These are phyloP conservation scores for Suhomyces kunorum DNA, from an alignment of 1,139 yeast species.

Conservation along the genomic window DNA sequence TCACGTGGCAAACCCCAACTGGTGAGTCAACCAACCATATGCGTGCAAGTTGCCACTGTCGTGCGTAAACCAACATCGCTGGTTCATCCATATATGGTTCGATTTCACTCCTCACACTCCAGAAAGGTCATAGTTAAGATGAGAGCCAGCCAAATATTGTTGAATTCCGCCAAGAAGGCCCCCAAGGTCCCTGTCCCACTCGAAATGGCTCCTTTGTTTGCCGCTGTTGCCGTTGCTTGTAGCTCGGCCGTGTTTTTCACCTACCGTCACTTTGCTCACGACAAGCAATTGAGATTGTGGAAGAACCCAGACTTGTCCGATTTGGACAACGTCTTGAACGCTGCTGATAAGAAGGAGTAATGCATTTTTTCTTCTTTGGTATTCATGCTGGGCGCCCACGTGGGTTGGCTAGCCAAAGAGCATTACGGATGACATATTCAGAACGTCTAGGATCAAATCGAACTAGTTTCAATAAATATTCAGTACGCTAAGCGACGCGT, in stretches of 20 bases:
- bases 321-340: conserved; percentile 59
- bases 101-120: conserved; percentile 3
- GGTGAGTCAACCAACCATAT: conserved; percentile 23
- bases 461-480: conserved; percentile 5
- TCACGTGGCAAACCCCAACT: conserved; percentile 19
- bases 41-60: conserved; percentile 4
- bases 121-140: conserved; percentile 26
- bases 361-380: neutral
- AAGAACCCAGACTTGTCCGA: conserved; percentile 62
- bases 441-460: neutral
- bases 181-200: conserved; percentile 54
- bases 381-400: conserved; percentile 3
- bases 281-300: conserved; percentile 67
- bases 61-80: conserved; percentile 11
- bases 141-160: conserved; percentile 58
- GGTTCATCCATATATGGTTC: conserved; percentile 11
- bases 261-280: conserved; percentile 69
- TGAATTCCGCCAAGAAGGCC: conserved; percentile 47
- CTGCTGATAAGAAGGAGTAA: conserved; percentile 32
- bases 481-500: neutral
- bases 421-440: conserved; percentile 6
- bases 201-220: conserved; percentile 74
- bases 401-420: conserved; percentile 4
- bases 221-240: conserved; percentile 63
- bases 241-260: conserved; percentile 68